Percentiles rank a stretch among this genome's conserved stretches.
Conservation (phyloP, 75 land plant genomes). For the Pseudotsuga menziesii region DNA sequence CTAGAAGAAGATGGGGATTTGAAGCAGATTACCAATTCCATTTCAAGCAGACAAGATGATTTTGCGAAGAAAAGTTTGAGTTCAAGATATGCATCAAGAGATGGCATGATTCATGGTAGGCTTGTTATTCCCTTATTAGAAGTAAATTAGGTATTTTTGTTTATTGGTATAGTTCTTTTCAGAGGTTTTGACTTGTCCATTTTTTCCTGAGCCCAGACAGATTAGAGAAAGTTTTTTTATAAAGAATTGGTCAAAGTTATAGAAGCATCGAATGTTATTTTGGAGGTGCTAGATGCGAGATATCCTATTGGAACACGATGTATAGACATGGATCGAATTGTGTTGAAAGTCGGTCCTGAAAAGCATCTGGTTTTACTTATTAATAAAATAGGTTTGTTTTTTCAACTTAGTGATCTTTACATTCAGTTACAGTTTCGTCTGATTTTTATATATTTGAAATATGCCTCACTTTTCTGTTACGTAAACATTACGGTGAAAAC, state of each 20-base stretch:
- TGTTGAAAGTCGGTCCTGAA: slow-evolving; percentile 55
- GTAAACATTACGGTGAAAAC: no score
- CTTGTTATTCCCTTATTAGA: slow-evolving; percentile 1
- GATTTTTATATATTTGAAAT: no score
- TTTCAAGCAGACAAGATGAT: slow-evolving; percentile 18
- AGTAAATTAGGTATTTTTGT: background rate
- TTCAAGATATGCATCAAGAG: slow-evolving; percentile 4
- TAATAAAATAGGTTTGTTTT: slow-evolving; percentile 83
- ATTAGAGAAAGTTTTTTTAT: slow-evolving; percentile 75
- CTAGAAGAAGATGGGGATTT: slow-evolving; percentile 41
- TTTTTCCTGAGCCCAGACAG: slow-evolving; percentile 35
- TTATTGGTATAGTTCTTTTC: no score
- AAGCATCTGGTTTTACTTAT: slow-evolving; percentile 78
- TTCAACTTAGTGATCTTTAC: background rate
- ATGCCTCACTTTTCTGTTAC: no score
- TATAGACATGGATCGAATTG: slow-evolving; percentile 83
- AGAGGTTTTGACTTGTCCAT: background rate
- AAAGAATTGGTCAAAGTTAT: slow-evolving; percentile 88
- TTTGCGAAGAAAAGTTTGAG: slow-evolving; percentile 23
- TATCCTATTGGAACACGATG: slow-evolving; percentile 94
- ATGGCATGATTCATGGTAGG: slow-evolving; percentile 27
- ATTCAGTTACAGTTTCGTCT: no score
- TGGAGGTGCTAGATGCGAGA: slow-evolving; percentile 93
- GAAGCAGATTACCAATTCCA: slow-evolving; percentile 28
- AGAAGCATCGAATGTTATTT: slow-evolving; percentile 91